Conservation (phyloP, 2,329 filamentous ascomycete genomes). For the Epichloe aotearoae region DNA sequence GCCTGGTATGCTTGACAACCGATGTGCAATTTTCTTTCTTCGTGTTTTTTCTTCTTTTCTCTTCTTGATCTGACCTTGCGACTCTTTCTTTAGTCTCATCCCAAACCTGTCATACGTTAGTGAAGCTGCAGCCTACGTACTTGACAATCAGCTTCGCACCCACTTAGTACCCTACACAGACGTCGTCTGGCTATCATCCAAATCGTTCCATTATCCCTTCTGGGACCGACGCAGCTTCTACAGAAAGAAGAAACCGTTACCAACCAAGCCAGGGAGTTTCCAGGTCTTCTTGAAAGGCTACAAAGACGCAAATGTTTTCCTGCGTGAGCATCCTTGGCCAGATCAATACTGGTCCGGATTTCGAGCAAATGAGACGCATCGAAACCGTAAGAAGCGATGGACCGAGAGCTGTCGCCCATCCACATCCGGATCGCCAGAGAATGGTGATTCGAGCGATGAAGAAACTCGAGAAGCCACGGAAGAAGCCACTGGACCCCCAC, state of each 20-base stretch:
- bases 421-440: slow-evolving; percentile 35
- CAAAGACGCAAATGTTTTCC: slow-evolving; percentile 91
- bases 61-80: neutral
- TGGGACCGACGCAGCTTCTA: slow-evolving; percentile 88
- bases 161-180: slow-evolving; percentile 94
- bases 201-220: slow-evolving; percentile 96
- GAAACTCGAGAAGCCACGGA: slow-evolving; percentile 29
- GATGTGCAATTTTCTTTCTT: neutral
- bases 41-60: neutral
- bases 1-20: slow-evolving; percentile 47
- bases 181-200: slow-evolving; percentile 85
- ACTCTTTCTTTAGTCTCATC: slow-evolving; percentile 48
- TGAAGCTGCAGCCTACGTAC: slow-evolving; percentile 90
- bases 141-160: slow-evolving; percentile 80
- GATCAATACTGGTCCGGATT: slow-evolving; percentile 69
- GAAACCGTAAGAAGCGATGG: slow-evolving; percentile 60
- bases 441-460: slow-evolving; percentile 52
- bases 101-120: slow-evolving; percentile 96
- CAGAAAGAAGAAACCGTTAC: slow-evolving; percentile 73
- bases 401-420: slow-evolving; percentile 66
- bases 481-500: slow-evolving; percentile 40
- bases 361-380: slow-evolving; percentile 52
- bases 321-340: slow-evolving; percentile 93
- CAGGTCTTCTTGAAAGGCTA: slow-evolving; percentile 95
- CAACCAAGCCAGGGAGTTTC: slow-evolving; percentile 87